phyloP scores from a whole-genome alignment of 352 stramenopile genomes.

The Bremia lactucae region DNA sequence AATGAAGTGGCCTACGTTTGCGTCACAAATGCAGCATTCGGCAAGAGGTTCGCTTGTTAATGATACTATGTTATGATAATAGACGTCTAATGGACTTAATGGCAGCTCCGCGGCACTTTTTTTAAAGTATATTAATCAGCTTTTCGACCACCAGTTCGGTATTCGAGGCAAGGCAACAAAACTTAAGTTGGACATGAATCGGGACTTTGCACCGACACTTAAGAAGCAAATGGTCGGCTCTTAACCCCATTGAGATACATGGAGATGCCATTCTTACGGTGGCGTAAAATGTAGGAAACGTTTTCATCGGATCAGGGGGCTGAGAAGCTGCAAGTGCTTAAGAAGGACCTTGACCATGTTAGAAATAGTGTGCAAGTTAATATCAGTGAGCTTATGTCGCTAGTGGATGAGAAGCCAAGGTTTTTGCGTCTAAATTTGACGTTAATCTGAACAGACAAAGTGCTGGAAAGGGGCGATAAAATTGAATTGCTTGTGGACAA shows the following conservation, averaged over 20 bases:
- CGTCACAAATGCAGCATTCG: conserved; percentile 67
- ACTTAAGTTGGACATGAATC: conserved; percentile 81
- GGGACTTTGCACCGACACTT: conserved; percentile 69
- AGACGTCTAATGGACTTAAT: conserved; percentile 2
- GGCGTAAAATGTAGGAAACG: conserved; percentile 58
- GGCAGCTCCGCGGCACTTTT: conserved; percentile 70
- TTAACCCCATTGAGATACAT: not conserved
- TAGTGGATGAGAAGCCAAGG: not conserved
- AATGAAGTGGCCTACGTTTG: conserved; percentile 80
- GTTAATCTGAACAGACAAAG: conserved; percentile 37
- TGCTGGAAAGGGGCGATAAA: conserved; percentile 80
- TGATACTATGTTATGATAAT: not conserved
- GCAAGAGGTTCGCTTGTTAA: conserved; percentile 43
- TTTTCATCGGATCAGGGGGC: conserved; percentile 64
- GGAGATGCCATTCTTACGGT: conserved; percentile 1
- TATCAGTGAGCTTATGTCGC: conserved; percentile 38
- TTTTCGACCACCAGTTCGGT: conserved; percentile 80
- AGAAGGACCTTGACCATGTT: conserved; percentile 72
- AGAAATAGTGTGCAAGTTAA: conserved; percentile 77
- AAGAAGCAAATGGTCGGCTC: conserved; percentile 74
- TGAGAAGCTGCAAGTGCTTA: conserved; percentile 70
- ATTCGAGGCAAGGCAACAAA: conserved; percentile 83
- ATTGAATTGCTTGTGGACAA: conserved; percentile 83
- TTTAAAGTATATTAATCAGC: conserved; percentile 76
- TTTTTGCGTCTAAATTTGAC: conserved; percentile 1